phyloP scores from a whole-genome alignment of 768 basidiomycete genomes.

The Leccinellum luteum region DNA sequence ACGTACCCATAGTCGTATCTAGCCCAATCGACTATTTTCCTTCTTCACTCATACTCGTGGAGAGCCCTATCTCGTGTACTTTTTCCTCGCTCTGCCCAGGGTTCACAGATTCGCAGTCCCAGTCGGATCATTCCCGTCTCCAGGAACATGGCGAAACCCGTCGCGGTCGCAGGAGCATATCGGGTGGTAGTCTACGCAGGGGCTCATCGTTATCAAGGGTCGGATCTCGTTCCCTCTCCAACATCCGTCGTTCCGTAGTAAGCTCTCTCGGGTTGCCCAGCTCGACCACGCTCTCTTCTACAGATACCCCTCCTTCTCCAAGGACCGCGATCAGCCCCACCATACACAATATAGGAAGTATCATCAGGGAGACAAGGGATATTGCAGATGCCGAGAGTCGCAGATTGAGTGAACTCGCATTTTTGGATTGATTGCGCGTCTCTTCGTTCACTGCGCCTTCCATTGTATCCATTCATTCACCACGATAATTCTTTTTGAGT shows the following conservation, averaged over 20 bases:
- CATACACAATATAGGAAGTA: conserved; percentile 58
- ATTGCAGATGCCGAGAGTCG: conserved; percentile 70
- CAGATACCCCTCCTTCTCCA: conserved; percentile 40
- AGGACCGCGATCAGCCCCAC: conserved; percentile 52
- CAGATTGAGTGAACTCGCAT: conserved; percentile 70
- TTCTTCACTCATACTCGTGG: conserved; percentile 7
- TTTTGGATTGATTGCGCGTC: conserved; percentile 39
- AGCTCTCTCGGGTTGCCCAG: conserved; percentile 29
- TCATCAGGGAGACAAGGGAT: conserved; percentile 46
- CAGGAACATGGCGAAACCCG: conserved; percentile 15
- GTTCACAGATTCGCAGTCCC: conserved; percentile 16
- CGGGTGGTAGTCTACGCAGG: conserved; percentile 13
- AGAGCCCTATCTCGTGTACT: conserved; percentile 25
- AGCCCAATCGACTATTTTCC: conserved; percentile 6
- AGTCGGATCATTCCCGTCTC: conserved; percentile 5
- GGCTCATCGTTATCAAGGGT: conserved; percentile 24
- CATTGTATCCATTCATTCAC: not conserved
- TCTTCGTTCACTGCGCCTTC: not conserved
- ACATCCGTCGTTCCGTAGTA: conserved; percentile 44
- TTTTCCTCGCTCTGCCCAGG: conserved; percentile 23
- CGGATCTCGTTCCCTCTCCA: conserved; percentile 39
- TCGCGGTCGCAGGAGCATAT: conserved; percentile 21
- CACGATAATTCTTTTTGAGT: not conserved
- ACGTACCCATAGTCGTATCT: conserved; percentile 20
- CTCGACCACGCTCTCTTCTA: conserved; percentile 17